These are phyloP conservation scores for Ophiocordyceps unilateralis DNA, from an alignment of 2,329 filamentous ascomycete genomes.

Conservation along the genomic window DNA sequence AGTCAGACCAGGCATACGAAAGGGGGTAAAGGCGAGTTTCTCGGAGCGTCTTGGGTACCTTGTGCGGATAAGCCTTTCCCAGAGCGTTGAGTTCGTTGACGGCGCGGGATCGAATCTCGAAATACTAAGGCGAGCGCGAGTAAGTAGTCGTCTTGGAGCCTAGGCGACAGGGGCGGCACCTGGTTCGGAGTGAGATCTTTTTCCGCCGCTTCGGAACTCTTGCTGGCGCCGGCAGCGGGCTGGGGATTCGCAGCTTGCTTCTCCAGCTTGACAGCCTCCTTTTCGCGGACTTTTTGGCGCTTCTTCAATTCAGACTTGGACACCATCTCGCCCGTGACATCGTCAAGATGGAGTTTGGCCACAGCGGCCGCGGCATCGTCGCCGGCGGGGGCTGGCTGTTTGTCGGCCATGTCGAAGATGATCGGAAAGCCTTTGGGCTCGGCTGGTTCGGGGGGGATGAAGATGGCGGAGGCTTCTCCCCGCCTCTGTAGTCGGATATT, in stretches of 20 bases:
- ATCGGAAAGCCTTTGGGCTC: neutral
- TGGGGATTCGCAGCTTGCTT: constrained; percentile 61
- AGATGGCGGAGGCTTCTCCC: neutral
- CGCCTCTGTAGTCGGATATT: neutral
- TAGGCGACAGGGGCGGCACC: constrained; percentile 6
- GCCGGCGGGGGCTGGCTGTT: constrained; percentile 13
- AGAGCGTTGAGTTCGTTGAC: constrained; percentile 33
- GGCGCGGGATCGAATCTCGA: constrained; percentile 78
- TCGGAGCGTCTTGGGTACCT: constrained; percentile 16
- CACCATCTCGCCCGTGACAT: constrained; percentile 75
- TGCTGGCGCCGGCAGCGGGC: constrained; percentile 40
- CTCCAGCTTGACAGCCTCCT: constrained; percentile 75
- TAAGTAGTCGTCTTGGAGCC: neutral
- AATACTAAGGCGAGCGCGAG: constrained; percentile 37
- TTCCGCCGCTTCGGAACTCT: constrained; percentile 44
- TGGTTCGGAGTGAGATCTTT: constrained; percentile 41
- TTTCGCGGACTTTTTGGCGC: constrained; percentile 78
- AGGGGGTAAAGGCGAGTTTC: neutral
- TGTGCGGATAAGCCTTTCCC: constrained; percentile 60
- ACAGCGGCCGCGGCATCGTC: constrained; percentile 36
- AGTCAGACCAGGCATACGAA: neutral
- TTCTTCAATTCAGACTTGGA: constrained; percentile 90
- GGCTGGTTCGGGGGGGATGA: neutral
- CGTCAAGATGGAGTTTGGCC: constrained; percentile 70
- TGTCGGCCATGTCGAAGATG: constrained; percentile 14